phyloP scores from a whole-genome alignment of 768 basidiomycete genomes.

The Pleurotus citrinopileatus region DNA sequence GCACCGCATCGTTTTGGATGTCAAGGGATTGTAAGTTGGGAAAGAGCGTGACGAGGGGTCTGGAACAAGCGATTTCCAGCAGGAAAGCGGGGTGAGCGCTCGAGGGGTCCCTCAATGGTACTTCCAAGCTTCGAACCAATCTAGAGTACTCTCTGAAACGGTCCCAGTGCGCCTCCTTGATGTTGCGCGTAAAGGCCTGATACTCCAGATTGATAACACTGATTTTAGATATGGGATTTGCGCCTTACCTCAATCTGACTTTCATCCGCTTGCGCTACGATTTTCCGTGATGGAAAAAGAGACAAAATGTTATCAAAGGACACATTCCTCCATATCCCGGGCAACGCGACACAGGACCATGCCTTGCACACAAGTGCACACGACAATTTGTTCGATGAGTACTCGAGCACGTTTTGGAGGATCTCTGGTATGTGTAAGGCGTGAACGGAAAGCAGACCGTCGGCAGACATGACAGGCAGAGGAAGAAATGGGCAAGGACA shows the following conservation, averaged over 20 bases:
- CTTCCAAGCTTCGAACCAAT: background rate
- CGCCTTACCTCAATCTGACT: background rate
- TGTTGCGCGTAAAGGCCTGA: background rate
- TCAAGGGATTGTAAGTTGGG: background rate
- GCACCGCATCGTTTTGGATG: background rate
- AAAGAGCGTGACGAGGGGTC: background rate
- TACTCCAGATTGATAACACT: background rate
- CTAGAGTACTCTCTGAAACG: background rate
- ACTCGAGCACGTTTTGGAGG: no score
- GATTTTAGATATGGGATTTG: background rate
- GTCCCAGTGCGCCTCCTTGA: background rate
- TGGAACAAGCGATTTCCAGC: background rate
- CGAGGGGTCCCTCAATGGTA: background rate
- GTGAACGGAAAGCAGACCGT: no score
- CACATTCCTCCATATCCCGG: background rate
- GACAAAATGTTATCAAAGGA: background rate
- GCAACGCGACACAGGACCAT: background rate
- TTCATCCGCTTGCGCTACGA: background rate
- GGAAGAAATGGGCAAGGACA: no score
- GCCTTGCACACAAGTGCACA: background rate
- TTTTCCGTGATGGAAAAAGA: background rate
- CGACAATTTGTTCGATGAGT: no score
- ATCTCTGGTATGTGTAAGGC: no score
- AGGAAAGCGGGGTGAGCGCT: background rate
- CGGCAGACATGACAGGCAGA: no score